These are phyloP conservation scores for Phascolomyces articulosus DNA, from an alignment of 371 early-diverging fungal genomes.

Conservation along the genomic window DNA sequence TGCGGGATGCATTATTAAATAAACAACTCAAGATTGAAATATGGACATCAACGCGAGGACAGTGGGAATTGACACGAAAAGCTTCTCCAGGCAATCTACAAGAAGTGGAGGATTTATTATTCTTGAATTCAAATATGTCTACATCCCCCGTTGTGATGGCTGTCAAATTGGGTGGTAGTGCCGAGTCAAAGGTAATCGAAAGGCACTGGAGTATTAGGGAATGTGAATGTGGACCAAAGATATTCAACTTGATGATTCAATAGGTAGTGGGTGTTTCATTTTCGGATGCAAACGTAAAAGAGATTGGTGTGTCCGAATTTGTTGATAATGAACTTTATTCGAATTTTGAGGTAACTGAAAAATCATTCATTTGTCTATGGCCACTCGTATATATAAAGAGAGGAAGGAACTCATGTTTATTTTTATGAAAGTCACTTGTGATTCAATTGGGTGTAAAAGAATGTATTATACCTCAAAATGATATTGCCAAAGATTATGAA, in stretches of 20 bases:
- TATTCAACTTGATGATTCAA: no score
- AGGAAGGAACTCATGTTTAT: background rate
- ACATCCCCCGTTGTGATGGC: constrained; percentile 85
- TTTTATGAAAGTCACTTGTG: constrained; percentile 72
- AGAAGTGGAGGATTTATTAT: constrained; percentile 88
- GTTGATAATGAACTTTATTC: constrained; percentile 91
- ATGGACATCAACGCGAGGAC: constrained; percentile 64
- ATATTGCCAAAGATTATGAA: constrained; percentile 66
- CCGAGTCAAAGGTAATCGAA: constrained; percentile 32
- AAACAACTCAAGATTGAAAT: constrained; percentile 85
- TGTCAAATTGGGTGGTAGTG: constrained; percentile 59
- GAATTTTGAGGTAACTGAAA: constrained; percentile 76
- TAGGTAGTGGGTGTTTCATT: constrained; percentile 87
- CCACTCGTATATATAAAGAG: no score
- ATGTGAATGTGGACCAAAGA: background rate
- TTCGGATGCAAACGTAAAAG: constrained; percentile 82
- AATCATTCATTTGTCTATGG: no score
- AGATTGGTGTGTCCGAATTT: constrained; percentile 85
- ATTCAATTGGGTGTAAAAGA: constrained; percentile 94
- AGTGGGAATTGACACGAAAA: constrained; percentile 58
- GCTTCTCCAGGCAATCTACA: constrained; percentile 95
- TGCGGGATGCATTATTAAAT: constrained; percentile 79
- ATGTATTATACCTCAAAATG: constrained; percentile 74
- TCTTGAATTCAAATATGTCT: constrained; percentile 69
- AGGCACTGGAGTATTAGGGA: constrained; percentile 32